Evolutionary conservation across 352 stramenopile genomes (phyloP), one percentile per base, ranked within the genome.

Genomic region (Globisporangium nagaii): DNA sequence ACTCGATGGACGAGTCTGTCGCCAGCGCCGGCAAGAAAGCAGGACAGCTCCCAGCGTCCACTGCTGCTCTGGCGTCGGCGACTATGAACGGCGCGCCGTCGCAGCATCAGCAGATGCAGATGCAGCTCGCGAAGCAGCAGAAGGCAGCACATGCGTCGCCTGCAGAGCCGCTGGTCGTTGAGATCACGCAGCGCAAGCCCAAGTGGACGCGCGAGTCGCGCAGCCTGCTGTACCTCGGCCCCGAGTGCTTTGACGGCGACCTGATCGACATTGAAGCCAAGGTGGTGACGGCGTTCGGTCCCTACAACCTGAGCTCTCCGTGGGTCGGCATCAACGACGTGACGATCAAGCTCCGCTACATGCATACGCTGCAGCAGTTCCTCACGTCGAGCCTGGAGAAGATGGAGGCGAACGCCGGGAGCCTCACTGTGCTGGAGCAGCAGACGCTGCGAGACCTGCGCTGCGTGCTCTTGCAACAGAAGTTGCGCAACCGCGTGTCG

Each of bases 1-100:
- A 89, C 62, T 86, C 74, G 6, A 94, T 94, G 84, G 81, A 94
- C 56, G 67, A 87, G 35, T 63, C 76, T 5, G 58, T 88, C 22
- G 39, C 63, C 1, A 56, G 66, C 12, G 64, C 56, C 43, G 70
- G 73, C 37, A 65, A 68, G 27, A 46, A 34, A 10, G 25, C 28
- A 4, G 41, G 12, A 37, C 35, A 17, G 28, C 53, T 11, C 25
- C 19, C 28, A 24, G 24, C 22, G 19, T 27, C 44, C 42, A 42
- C 13, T 41, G 34, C 32, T 15, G 30, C 31, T n/a, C n/a, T n/a
- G n/a, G n/a, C n/a, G 25, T 35, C 49, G n/a, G 17, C 25, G 51
- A 37, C 27, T 22, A 17, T 34, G 36, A 58, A 48, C 11, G 51
- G 51, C 15, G 8, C 39, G 2, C 11, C 17, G 28, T 40, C 27